A percentile compares a stretch with the other conserved stretches of the same genome.
Evolutionary conservation across 139 green algal species (phyloP).

Genomic region (Chlamydomonas asymmetrica): DNA sequence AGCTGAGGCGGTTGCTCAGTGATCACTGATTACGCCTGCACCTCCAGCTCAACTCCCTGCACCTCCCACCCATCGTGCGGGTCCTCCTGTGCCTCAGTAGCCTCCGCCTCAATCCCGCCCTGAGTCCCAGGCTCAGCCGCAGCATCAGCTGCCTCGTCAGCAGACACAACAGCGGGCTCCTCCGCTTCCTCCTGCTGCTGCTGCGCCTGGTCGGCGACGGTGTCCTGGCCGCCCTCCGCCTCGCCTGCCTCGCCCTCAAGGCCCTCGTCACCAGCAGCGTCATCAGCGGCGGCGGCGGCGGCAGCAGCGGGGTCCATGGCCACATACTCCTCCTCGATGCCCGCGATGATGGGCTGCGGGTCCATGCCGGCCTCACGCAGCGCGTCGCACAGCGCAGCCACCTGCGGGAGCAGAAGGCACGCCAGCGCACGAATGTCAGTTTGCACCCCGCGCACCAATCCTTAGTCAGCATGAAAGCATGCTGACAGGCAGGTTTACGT

Average conservation of each 20-base stretch:
- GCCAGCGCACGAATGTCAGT: too few relatives aligned
- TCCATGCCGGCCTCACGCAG: constrained; percentile 29
- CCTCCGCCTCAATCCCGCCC: too few relatives aligned
- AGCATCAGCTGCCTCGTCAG: neutral
- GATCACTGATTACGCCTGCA: too few relatives aligned
- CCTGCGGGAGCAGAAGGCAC: too few relatives aligned
- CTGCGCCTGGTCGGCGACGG: neutral
- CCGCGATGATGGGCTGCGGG: constrained; percentile 21
- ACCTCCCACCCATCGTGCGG: too few relatives aligned
- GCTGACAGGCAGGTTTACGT: too few relatives aligned
- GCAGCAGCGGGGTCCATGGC: constrained; percentile 21
- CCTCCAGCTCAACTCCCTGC: too few relatives aligned
- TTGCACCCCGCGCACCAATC: too few relatives aligned
- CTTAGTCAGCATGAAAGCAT: too few relatives aligned
- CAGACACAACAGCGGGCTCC: neutral
- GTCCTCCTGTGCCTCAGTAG: too few relatives aligned
- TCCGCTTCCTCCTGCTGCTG: neutral
- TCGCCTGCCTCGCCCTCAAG: neutral
- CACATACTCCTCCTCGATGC: constrained; percentile 41
- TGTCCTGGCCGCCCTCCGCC: neutral
- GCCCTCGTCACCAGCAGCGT: neutral
- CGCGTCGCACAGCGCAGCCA: constrained; percentile 26
- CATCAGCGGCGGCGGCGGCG: neutral
- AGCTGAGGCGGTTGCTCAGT: too few relatives aligned
- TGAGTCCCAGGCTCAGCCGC: too few relatives aligned